A percentile compares a stretch with the other conserved stretches of the same genome.
Evolutionary conservation across 2,329 filamentous ascomycete species (phyloP).

Genomic region (Hypoxylon sp.): DNA sequence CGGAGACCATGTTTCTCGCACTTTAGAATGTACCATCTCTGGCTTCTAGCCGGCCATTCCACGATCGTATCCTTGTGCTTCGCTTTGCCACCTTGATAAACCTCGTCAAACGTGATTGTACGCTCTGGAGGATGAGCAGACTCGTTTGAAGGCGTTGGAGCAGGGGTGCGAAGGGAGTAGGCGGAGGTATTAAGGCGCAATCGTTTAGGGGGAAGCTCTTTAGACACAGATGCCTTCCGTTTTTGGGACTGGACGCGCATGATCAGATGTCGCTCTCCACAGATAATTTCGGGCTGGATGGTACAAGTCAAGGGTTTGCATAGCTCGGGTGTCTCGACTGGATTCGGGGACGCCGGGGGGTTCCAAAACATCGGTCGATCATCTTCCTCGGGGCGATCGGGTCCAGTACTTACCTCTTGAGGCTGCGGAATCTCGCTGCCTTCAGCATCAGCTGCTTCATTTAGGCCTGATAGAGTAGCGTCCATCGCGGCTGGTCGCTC

Average conservation of each 20-base stretch:
- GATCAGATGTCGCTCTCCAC: slow-evolving; percentile 40
- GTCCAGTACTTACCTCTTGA: slow-evolving; percentile 34
- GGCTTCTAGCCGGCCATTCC: slow-evolving; percentile 50
- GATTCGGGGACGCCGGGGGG: slow-evolving; percentile 6
- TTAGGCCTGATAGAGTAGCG: background rate
- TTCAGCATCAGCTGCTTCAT: background rate
- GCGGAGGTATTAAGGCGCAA: slow-evolving; percentile 30
- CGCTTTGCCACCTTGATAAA: slow-evolving; percentile 55
- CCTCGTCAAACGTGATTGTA: slow-evolving; percentile 56
- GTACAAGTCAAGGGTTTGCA: slow-evolving; percentile 33
- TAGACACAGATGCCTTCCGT: slow-evolving; percentile 29
- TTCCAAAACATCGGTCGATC: slow-evolving; percentile 5
- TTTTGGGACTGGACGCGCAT: slow-evolving; percentile 43
- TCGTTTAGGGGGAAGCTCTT: slow-evolving; percentile 26
- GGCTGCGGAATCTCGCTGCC: background rate
- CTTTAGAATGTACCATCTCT: slow-evolving; percentile 57
- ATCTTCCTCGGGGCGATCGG: background rate
- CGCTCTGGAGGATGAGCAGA: slow-evolving; percentile 21
- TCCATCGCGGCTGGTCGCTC: background rate
- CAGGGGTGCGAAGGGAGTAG: slow-evolving; percentile 32
- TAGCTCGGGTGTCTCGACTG: slow-evolving; percentile 5
- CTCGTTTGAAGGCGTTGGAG: slow-evolving; percentile 18
- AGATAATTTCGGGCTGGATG: slow-evolving; percentile 31
- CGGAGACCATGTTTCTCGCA: slow-evolving; percentile 58
- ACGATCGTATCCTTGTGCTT: slow-evolving; percentile 54